Conservation (phyloP, 768 basidiomycete species). For the Rhizopogon vinicolor region DNA sequence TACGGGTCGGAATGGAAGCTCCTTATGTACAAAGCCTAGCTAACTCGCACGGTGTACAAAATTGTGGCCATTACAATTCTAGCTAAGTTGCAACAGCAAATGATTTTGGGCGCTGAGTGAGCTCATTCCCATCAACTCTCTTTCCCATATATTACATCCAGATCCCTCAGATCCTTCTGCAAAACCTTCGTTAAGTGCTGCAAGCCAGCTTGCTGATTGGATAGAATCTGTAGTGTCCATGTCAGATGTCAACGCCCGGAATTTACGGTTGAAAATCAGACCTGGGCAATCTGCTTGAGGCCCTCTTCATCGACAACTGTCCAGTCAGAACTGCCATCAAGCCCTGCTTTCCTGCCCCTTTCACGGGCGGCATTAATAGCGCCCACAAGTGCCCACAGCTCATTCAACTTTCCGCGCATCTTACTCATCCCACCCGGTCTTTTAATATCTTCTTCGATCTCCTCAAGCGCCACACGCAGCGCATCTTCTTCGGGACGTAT, state of each 20-base stretch:
- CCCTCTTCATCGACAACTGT: constrained; percentile 87
- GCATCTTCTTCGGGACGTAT: constrained; percentile 80
- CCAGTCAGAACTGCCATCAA: constrained; percentile 55
- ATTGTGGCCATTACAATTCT: constrained; percentile 6
- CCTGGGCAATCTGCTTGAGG: constrained; percentile 70
- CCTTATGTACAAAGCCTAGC: not conserved
- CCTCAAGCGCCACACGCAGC: constrained; percentile 65
- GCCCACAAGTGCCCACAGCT: constrained; percentile 82
- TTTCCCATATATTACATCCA: constrained; percentile 57
- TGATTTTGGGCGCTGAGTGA: not conserved
- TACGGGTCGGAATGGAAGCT: constrained; percentile 4
- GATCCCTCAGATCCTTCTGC: constrained; percentile 57
- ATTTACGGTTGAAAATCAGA: constrained; percentile 23
- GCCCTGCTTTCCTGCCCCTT: constrained; percentile 36
- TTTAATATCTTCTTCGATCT: constrained; percentile 69
- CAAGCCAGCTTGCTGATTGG: constrained; percentile 75
- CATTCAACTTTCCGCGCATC: constrained; percentile 70
- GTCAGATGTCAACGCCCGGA: constrained; percentile 4
- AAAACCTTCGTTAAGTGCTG: constrained; percentile 77
- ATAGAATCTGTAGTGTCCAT: constrained; percentile 49
- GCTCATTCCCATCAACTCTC: constrained; percentile 30
- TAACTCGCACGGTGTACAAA: not conserved
- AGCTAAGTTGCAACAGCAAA: constrained; percentile 16
- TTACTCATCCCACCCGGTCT: constrained; percentile 47
- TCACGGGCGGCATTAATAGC: constrained; percentile 60